Base-by-base conservation (phyloP, 2,329 filamentous ascomycete genomes). In the Pleurostoma richardsiae region DNA sequence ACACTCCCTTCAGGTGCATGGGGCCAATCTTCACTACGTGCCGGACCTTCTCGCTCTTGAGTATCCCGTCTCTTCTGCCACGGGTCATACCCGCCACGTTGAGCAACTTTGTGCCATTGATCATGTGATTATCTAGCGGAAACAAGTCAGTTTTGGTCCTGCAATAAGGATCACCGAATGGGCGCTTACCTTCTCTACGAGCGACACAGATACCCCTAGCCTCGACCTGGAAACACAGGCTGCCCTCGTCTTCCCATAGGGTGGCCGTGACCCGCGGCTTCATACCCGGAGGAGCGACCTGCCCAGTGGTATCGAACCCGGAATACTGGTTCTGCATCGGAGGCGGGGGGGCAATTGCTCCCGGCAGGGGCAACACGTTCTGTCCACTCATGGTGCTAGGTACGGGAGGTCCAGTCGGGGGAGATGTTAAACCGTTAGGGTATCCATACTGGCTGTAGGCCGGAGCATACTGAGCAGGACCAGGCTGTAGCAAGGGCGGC, bases 71-170 rank as follows among this genome's bases (percentile, higher is more conserved):
- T 60, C 94, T 82, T 54, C 94, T 85, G 47, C 94, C 94, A 65
- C 94, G 82, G 10, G 94, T 99, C 94, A 99, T 99, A 10, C 94
- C 92, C 43, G 94, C 94, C 45, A 99, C 94, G 56, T 99, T 99
- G 48, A 97, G 73, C 48, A 99, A 75, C 68, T 97, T 99, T 1
- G 94, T 99, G 19, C 94, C 94, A 60, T 97, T 99, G 67, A 99
- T 96, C 89, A 99, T 96, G 70, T 96, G 90, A 68, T 96, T 97
- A 59, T 96, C 92, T 95, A 53, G 8, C n/a, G 8, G n/a, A 8
- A 8, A 36, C n/a, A n/a, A 36, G 8, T 36, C n/a, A 40, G 30
- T 40, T 39, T 4, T 44, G 5, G 27, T n/a, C 28, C 31, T 29
- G 5, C 7, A 47, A 40, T n/a, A 26, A 31, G 19, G 7, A 48